Evolutionary conservation across 495 filamentous ascomycete species (phyloP), one percentile per base, ranked within the genome.

Genomic region (Saxophila tyrrhenica): DNA sequence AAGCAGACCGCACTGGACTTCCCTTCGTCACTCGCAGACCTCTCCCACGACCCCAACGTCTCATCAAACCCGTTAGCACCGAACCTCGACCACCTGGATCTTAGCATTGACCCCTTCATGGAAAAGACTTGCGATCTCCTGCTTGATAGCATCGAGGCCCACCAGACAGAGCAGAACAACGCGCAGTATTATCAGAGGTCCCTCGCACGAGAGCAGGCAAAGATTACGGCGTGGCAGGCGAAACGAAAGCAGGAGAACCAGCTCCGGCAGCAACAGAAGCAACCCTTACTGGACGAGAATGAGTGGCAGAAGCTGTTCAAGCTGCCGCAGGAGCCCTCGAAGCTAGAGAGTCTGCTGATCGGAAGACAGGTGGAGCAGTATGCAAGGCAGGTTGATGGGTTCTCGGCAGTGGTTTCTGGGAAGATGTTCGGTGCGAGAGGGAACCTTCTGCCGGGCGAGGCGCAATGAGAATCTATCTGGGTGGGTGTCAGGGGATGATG

Each of bases 391-490:
- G 82, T 97, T 49, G 92, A 98, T 75, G 87, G 85, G n/a, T 98
- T 97, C 66, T 86, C 89, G 43, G 89, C 91, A 25, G 82, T 76
- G 48, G 84, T 92, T 51, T 92, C 83, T 50, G 79, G 87, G 24
- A 98, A 97, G 83, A 96, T 98, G 94, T 97, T 98, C 69, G 92
- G 88, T 20, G 89, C 94, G 46, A 84, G 90, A 75, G 87, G 87
- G 47, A 68, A 66, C 50, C 46, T 74, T 50, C 41, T 74, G 39
- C 71, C 71, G 13, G 71, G 69, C 25, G 71, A 44, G 15, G 19
- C 19, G 15, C 16, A n/a, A 7, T 44, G 19, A 44, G 17, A 17
- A 7, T 17, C 41, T 44, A 3, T n/a, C n/a, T n/a, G n/a, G n/a
- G n/a, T n/a, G n/a, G n/a, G 19, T 8, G 16, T 7, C 7, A 5